Percentiles rank a stretch among this genome's conserved stretches.
Conservation (phyloP, 208 protist species). For the Crithidia thermophila region DNA sequence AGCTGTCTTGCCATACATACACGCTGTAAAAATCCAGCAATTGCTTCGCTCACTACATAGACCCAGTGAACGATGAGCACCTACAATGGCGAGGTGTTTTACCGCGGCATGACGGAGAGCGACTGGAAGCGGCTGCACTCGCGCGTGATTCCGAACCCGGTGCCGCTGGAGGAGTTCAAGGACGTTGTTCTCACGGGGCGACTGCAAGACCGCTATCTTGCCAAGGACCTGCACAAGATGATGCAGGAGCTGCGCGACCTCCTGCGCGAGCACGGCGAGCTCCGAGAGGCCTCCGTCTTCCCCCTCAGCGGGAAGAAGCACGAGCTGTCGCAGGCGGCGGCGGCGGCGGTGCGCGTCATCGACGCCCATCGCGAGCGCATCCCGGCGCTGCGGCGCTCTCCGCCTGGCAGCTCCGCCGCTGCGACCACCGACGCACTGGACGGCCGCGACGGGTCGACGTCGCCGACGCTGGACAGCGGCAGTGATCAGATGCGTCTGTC, state of each 20-base stretch:
- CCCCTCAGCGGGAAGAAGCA: constrained; percentile 50
- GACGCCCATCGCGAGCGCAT: constrained; percentile 11
- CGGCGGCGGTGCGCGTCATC: constrained; percentile 51
- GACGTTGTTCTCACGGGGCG: constrained; percentile 36
- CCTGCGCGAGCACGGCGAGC: constrained; percentile 67
- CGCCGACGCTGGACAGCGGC: constrained; percentile 18
- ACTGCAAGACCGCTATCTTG: constrained; percentile 54
- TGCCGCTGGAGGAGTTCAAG: constrained; percentile 64
- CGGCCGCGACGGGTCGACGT: constrained; percentile 11
- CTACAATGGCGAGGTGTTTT: constrained; percentile 7
- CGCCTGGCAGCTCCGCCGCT: not conserved
- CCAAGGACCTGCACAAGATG: constrained; percentile 74
- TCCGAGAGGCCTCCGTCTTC: constrained; percentile 52
- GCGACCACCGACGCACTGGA: not conserved
- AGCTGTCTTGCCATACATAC: no score
- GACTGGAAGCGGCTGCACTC: constrained; percentile 69
- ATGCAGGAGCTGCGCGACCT: constrained; percentile 69
- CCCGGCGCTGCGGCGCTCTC: constrained; percentile 15
- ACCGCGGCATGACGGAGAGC: constrained; percentile 32
- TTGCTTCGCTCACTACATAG: no score
- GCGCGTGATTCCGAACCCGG: constrained; percentile 59
- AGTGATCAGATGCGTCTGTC: constrained; percentile 19
- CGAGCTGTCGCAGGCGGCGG: constrained; percentile 48
- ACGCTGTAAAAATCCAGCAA: no score
- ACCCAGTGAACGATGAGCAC: not conserved